Percentiles rank a stretch among this genome's conserved stretches.
Evolutionary conservation across 2,329 filamentous ascomycete species (phyloP).

Genomic region (Cladophialophora immunda): DNA sequence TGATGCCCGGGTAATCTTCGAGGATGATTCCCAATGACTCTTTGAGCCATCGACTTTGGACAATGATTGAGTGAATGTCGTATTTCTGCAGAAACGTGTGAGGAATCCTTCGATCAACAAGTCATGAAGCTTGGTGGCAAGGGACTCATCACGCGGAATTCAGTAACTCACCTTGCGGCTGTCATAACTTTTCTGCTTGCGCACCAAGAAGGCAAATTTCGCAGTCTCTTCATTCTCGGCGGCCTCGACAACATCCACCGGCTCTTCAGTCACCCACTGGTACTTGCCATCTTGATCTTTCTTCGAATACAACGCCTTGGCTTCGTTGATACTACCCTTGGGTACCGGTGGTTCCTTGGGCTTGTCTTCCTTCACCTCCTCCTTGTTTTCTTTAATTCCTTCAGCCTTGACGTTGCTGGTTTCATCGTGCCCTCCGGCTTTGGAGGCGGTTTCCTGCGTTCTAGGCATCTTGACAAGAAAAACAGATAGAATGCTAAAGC

Average conservation of each 20-base stretch:
- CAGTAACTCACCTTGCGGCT: conserved; percentile 56
- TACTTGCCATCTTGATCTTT: conserved; percentile 61
- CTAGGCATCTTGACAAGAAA: background rate
- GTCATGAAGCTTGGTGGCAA: background rate
- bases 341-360: conserved; percentile 33
- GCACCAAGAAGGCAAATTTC: conserved; percentile 68
- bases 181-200: conserved; percentile 66
- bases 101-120: background rate
- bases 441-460: background rate
- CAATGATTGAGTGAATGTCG: conserved; percentile 68
- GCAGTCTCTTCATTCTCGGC: conserved; percentile 69
- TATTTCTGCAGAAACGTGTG: conserved; percentile 51
- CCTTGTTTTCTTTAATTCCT: conserved; percentile 1
- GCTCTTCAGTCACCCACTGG: conserved; percentile 66
- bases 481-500: background rate
- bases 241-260: conserved; percentile 63
- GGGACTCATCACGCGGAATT: background rate
- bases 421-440: conserved; percentile 3
- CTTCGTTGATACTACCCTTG: conserved; percentile 47
- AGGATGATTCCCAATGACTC: conserved; percentile 64
- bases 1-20: conserved; percentile 67
- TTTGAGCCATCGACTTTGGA: conserved; percentile 71
- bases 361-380: conserved; percentile 12
- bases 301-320: conserved; percentile 60
- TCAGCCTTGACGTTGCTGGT: background rate